Base-by-base conservation (phyloP, 108 stramenopile species). In the Asterionellopsis glacialis region DNA sequence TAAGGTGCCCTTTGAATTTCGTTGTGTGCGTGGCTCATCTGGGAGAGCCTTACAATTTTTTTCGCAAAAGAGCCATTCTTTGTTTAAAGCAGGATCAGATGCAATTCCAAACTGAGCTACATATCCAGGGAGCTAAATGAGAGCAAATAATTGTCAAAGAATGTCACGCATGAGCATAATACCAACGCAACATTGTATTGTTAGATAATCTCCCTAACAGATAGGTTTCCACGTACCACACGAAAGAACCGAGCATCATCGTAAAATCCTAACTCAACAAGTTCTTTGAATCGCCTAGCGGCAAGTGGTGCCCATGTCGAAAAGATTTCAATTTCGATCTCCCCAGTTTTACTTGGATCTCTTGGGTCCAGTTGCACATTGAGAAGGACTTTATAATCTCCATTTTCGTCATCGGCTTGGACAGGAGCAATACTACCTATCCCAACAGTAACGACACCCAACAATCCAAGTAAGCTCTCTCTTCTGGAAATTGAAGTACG, bases 81-180 rank as follows among this genome's bases (percentile, higher is more conserved):
- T 63, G 24, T 66, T 61, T 0, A 73, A 23, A n/a, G 11, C 9
- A 5, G 74, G 74, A 40, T 82, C 72, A 10, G 68, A 61, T 14
- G 67, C 33, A 28, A 84, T 81, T 26, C 83, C 83, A 51, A 84
- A 77, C 39, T 84, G 83, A n/a, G 83, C 83, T 3, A 84, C 70
- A 63, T 75, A 84, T 0, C 64, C 65, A 47, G 73, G 47, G 24
- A 83, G 64, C 33, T 33, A 7, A 33, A 33, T 7, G 7, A 33
- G 33, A 5, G 33, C 33, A 33, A 33, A 33, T 33, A n/a, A n/a
- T n/a, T n/a, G n/a, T n/a, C n/a, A n/a, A n/a, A n/a, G n/a, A n/a
- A n/a, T n/a, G n/a, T n/a, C n/a, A n/a, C n/a, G n/a, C n/a, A n/a
- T n/a, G n/a, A n/a, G n/a, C n/a, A n/a, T n/a, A n/a, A n/a, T n/a